Evolutionary conservation across 23 red algal genomes (phyloP), one percentile per base, ranked within the genome.

Genomic region (Gracilaria vermiculophylla): DNA sequence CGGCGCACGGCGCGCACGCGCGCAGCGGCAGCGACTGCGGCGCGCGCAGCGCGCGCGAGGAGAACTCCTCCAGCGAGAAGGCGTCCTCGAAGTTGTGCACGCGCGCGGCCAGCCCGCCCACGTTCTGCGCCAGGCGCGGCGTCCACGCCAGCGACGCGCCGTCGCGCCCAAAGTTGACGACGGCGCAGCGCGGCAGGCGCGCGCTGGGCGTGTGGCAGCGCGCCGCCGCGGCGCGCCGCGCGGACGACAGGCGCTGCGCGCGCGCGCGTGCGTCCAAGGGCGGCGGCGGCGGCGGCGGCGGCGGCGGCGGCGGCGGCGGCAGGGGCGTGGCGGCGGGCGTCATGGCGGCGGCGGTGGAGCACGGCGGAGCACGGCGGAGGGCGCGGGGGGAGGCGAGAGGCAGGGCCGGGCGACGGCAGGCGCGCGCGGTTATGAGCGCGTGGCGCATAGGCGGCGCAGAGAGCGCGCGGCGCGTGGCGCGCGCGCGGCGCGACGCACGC

Each of bases 81-180:
- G 84, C 84, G 42, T 88, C 84, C 69, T 88, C 84, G 8, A 88
- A 88, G 69, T 88, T 88, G 53, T 77, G 84, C 31, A 76, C 84
- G 40, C 84, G 69, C 23, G 84, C 84, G 52, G 84, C 69, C 17
- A 88, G 48, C 12, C 84, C 84, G 54, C 84, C 58, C 40, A 39
- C 43, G 58, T 88, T 88, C 52, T 88, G 84, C 36, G 84, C 44
- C 20, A 77, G 42, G 31, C 84, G 70, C 25, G 84, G 69, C 34
- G 69, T 69, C 84, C 84, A 88, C 10, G 62, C 34, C 2, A 77
- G 67, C 23, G 50, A 72, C 23, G 66, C 49, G n/a, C 84, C 84
- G 50, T 88, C 70, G 50, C 74, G 74, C 11, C 69, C 35, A 51
- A 88, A 88, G 41, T 88, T 77, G 3, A 88, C 66, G n/a, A 88